Conservation (phyloP, 768 basidiomycete species). For the Xanthoconium stramineum region DNA sequence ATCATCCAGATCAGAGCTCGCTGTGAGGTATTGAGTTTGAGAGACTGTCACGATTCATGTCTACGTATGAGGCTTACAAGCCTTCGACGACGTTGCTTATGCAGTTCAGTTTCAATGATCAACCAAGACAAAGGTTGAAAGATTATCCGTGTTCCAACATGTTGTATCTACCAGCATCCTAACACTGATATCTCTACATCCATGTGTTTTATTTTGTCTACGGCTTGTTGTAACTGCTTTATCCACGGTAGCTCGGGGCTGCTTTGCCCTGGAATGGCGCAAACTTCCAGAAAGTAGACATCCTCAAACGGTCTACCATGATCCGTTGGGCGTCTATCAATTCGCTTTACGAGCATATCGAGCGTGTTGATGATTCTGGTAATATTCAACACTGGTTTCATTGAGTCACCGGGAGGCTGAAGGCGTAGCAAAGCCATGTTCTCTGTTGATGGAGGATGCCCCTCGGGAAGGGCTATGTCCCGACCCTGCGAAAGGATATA, state of each 20-base stretch:
- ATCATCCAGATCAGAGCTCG: neutral
- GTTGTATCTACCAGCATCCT: slow-evolving; percentile 46
- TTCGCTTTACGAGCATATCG: slow-evolving; percentile 43
- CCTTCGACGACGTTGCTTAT: neutral
- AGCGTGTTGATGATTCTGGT: slow-evolving; percentile 34
- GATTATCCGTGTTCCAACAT: neutral
- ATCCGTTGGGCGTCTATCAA: slow-evolving; percentile 64
- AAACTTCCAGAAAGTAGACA: slow-evolving; percentile 65
- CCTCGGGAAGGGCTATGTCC: slow-evolving; percentile 27
- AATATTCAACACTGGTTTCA: slow-evolving; percentile 8
- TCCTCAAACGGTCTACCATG: slow-evolving; percentile 47
- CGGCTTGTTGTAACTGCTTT: slow-evolving; percentile 33
- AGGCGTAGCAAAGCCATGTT: slow-evolving; percentile 41
- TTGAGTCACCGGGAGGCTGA: slow-evolving; percentile 2
- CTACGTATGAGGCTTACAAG: neutral
- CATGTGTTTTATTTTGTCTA: slow-evolving; percentile 31
- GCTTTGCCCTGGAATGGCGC: neutral
- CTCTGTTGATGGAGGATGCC: slow-evolving; percentile 18
- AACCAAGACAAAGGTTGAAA: neutral
- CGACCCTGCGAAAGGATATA: slow-evolving; percentile 48
- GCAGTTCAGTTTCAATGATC: neutral
- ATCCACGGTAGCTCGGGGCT: slow-evolving; percentile 26
- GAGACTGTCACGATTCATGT: neutral
- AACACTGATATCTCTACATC: slow-evolving; percentile 40
- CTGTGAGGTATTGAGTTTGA: neutral